Evolutionary conservation across 345 rosid genomes (phyloP).

Genomic region (Mallotus nudiflorus): DNA sequence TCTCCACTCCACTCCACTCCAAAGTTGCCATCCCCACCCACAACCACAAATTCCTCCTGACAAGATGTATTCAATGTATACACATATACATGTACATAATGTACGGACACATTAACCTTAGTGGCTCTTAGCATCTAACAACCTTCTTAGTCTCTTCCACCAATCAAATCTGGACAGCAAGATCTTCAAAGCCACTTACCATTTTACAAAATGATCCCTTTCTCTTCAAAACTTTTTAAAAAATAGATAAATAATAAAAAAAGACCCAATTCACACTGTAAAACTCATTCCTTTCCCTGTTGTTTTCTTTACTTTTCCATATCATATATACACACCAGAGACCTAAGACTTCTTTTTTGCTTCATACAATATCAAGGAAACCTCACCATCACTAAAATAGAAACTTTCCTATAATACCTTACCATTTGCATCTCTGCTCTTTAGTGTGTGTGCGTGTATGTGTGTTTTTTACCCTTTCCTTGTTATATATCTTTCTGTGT

Average conservation of each 20-base stretch:
- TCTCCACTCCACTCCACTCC: too few relatives aligned
- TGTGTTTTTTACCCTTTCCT: background rate
- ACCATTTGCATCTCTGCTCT: background rate
- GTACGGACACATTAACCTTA: constrained; percentile 25
- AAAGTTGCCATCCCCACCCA: too few relatives aligned
- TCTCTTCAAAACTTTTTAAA: too few relatives aligned
- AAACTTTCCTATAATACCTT: constrained; percentile 28
- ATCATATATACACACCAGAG: background rate
- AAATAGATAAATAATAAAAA: too few relatives aligned
- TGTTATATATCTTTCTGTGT: background rate
- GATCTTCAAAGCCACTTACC: background rate
- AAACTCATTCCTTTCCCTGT: background rate
- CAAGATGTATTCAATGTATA: too few relatives aligned
- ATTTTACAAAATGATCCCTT: too few relatives aligned
- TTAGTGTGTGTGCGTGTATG: background rate
- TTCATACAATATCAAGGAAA: constrained; percentile 18
- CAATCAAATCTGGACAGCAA: constrained; percentile 40
- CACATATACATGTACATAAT: too few relatives aligned
- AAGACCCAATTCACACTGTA: background rate
- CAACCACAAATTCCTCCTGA: too few relatives aligned
- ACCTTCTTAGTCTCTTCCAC: background rate
- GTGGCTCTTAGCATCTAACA: too few relatives aligned
- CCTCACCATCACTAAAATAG: constrained; percentile 31
- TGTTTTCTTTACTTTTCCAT: constrained; percentile 1
- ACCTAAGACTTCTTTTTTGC: background rate